Evolutionary conservation across 352 stramenopile genomes (phyloP).

Genomic region (Phytopythium kandeliae): DNA sequence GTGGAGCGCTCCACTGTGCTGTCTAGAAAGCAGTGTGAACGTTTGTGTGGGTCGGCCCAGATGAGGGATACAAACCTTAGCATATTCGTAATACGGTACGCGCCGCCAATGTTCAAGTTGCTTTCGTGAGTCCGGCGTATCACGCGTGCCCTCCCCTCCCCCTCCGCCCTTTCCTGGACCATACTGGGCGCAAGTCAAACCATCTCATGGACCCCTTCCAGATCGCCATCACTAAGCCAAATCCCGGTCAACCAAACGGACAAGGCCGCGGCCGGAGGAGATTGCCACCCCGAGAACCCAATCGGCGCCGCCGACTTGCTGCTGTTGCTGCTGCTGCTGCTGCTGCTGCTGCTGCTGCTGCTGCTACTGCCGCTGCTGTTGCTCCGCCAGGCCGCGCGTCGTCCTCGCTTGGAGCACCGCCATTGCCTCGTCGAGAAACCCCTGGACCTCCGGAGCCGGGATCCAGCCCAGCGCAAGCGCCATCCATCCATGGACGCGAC

Average conservation of each 20-base stretch:
- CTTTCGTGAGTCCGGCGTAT: constrained; percentile 23
- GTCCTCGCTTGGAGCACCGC: too few species aligned
- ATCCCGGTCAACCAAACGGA: not conserved
- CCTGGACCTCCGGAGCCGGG: too few species aligned
- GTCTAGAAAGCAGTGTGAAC: not conserved
- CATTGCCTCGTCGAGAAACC: not conserved
- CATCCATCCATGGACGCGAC: constrained; percentile 18
- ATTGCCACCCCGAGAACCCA: not conserved
- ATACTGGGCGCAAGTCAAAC: constrained; percentile 8
- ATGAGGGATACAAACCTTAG: constrained; percentile 5
- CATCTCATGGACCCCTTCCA: not conserved
- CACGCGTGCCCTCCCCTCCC: constrained; percentile 7
- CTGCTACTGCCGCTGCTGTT: too few species aligned
- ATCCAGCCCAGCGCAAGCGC: too few species aligned
- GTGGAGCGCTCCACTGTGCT: not conserved
- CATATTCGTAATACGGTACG: constrained; percentile 7
- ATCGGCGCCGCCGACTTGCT: too few species aligned
- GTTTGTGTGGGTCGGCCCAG: not conserved
- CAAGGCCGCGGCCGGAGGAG: not conserved
- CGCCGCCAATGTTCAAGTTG: constrained; percentile 25
- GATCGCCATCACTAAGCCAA: not conserved
- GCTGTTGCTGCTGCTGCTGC: too few species aligned
- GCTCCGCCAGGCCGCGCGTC: too few species aligned
- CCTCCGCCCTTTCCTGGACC: not conserved
- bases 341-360: too few species aligned